phyloP scores from a whole-genome alignment of 2,329 filamentous ascomycete species.

The Cytospora schulzeri region DNA sequence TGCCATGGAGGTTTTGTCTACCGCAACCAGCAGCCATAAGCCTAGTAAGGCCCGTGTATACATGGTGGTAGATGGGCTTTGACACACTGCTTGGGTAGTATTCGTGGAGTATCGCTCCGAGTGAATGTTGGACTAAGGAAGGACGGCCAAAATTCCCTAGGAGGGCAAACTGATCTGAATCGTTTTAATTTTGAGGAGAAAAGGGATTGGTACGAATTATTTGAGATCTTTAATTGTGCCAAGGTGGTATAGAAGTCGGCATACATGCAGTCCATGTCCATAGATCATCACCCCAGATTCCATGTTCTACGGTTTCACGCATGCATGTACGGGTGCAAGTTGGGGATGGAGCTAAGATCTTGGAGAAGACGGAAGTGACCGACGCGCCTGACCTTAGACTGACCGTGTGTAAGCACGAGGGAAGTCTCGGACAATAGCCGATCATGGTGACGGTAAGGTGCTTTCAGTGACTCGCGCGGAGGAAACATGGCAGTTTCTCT shows the following conservation, averaged over 20 bases:
- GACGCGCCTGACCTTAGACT: conserved; percentile 9
- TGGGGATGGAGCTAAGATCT: neutral
- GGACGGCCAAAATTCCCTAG: too few relatives aligned
- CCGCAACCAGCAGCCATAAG: conserved; percentile 9
- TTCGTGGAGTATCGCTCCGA: too few relatives aligned
- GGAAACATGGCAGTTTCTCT: neutral
- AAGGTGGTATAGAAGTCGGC: too few relatives aligned
- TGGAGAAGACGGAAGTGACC: conserved; percentile 1
- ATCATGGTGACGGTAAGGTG: conserved; percentile 17
- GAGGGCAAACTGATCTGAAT: too few relatives aligned
- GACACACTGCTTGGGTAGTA: too few relatives aligned
- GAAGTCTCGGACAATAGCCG: conserved; percentile 5
- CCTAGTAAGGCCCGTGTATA: neutral
- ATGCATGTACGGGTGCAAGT: neutral
- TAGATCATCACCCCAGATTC: neutral
- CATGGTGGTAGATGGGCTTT: neutral
- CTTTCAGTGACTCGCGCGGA: conserved; percentile 4
- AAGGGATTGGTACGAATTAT: too few relatives aligned
- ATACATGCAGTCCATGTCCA: neutral
- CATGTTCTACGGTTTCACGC: neutral
- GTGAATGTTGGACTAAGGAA: neutral
- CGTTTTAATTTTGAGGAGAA: too few relatives aligned
- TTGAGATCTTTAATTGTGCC: too few relatives aligned
- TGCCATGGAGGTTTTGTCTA: neutral
- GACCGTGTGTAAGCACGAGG: conserved; percentile 6